A percentile compares a stretch with the other conserved stretches of the same genome.
phyloP scores from a whole-genome alignment of 163 green algal species.

The Chloromonas sp. region DNA sequence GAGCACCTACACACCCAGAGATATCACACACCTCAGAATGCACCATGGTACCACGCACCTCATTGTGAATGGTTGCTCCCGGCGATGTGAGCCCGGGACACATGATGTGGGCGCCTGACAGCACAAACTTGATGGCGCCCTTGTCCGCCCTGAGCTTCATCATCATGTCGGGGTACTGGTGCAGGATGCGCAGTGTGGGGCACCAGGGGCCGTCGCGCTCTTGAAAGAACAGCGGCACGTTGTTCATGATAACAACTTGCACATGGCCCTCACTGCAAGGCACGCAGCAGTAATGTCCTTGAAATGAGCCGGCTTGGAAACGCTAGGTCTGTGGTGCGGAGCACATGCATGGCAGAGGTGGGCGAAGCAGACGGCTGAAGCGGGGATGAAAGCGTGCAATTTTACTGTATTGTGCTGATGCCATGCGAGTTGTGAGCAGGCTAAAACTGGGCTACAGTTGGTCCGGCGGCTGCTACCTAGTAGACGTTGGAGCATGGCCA shows the following conservation, averaged over 20 bases:
- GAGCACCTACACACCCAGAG: background rate
- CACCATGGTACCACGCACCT: slow-evolving; percentile 44
- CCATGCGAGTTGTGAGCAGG: no score
- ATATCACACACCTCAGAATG: background rate
- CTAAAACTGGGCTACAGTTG: no score
- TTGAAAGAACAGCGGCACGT: slow-evolving; percentile 88
- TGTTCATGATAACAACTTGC: slow-evolving; percentile 80
- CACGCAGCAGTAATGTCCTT: background rate
- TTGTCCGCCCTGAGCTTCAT: slow-evolving; percentile 31
- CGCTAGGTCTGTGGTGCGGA: background rate
- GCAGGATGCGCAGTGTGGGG: slow-evolving; percentile 86
- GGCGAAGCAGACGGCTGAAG: background rate
- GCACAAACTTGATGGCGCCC: slow-evolving; percentile 98
- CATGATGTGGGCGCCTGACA: slow-evolving; percentile 98
- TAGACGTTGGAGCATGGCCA: no score
- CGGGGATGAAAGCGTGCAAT: background rate
- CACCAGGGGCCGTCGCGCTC: slow-evolving; percentile 90
- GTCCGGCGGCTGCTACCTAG: no score
- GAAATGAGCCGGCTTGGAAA: background rate
- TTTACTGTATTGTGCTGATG: no score
- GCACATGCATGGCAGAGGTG: background rate
- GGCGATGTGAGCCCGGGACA: slow-evolving; percentile 92
- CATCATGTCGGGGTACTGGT: slow-evolving; percentile 60
- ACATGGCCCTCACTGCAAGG: slow-evolving; percentile 51
- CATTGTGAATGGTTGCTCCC: slow-evolving; percentile 87